phyloP scores from a whole-genome alignment of 352 stramenopile species.

The Globisporangium spiculum region DNA sequence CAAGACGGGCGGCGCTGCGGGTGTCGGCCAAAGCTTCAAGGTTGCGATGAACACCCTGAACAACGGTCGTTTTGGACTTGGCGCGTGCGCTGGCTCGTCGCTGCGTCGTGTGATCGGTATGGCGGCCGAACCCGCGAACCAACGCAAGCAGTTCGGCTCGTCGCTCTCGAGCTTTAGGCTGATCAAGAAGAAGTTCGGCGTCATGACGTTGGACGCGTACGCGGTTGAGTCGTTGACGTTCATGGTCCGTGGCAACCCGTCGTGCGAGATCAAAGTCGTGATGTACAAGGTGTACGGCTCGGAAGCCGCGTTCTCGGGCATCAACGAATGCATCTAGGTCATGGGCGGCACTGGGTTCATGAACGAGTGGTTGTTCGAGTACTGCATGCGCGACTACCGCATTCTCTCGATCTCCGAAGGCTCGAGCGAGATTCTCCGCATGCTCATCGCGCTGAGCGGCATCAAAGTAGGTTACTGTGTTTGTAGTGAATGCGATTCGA shows the following conservation, averaged over 20 bases:
- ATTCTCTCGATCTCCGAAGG: conserved; percentile 92
- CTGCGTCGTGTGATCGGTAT: conserved; percentile 66
- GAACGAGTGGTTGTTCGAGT: conserved; percentile 91
- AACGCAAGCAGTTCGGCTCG: conserved; percentile 78
- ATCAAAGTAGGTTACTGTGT: conserved; percentile 49
- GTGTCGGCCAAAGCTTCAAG: conserved; percentile 90
- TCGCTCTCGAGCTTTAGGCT: conserved; percentile 74
- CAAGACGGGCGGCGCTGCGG: conserved; percentile 63
- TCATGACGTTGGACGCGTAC: conserved; percentile 79
- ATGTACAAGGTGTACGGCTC: conserved; percentile 90
- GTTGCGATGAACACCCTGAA: conserved; percentile 93
- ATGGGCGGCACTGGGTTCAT: conserved; percentile 90
- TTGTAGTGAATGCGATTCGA: conserved; percentile 1
- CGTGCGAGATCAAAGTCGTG: conserved; percentile 84
- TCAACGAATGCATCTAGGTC: conserved; percentile 89
- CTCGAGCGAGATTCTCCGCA: conserved; percentile 89
- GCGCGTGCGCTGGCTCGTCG: conserved; percentile 66
- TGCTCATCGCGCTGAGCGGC: conserved; percentile 90
- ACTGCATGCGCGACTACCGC: conserved; percentile 88
- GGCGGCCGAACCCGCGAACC: conserved; percentile 71
- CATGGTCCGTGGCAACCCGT: conserved; percentile 84
- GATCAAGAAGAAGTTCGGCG: conserved; percentile 88
- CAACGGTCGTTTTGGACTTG: conserved; percentile 90
- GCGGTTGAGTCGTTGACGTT: conserved; percentile 89
- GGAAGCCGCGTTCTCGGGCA: conserved; percentile 76